Conservation (phyloP, 345 rosid species). For the Acer yangbiense region DNA sequence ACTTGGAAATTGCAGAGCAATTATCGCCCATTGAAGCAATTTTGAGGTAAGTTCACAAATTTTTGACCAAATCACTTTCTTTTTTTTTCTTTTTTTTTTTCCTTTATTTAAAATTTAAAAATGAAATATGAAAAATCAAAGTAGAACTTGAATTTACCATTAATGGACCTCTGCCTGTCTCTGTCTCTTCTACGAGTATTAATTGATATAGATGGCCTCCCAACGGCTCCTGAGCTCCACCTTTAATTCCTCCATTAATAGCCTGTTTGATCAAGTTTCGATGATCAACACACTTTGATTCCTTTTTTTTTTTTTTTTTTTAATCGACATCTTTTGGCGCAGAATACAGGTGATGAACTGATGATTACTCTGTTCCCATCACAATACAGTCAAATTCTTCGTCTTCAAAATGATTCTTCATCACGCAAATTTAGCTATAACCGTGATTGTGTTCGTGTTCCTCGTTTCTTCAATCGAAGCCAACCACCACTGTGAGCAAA, state of each 20-base stretch:
- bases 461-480: slow-evolving; percentile 16
- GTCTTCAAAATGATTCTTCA: slow-evolving; percentile 24
- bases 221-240: slow-evolving; percentile 32
- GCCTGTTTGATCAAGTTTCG: not conserved
- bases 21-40: slow-evolving; percentile 31
- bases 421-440: slow-evolving; percentile 3
- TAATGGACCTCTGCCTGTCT: slow-evolving; percentile 24
- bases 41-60: slow-evolving; percentile 20
- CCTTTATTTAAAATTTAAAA: not conserved
- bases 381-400: too few relatives aligned
- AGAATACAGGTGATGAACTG: not conserved
- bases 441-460: slow-evolving; percentile 17
- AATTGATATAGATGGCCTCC: slow-evolving; percentile 41
- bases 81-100: not conserved
- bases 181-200: slow-evolving; percentile 33
- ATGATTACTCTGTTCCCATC: slow-evolving; percentile 23
- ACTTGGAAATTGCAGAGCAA: slow-evolving; percentile 23
- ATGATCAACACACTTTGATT: slow-evolving; percentile 7
- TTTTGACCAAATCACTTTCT: slow-evolving; percentile 17
- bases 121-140: not conserved
- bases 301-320: not conserved
- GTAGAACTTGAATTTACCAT: slow-evolving; percentile 1
- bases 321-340: not conserved
- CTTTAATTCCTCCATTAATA: slow-evolving; percentile 23
- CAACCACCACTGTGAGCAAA: slow-evolving; percentile 21